Evolutionary conservation across 1,284 basidiomycete genomes (phyloP).

Genomic region (Marasmius fiardii): DNA sequence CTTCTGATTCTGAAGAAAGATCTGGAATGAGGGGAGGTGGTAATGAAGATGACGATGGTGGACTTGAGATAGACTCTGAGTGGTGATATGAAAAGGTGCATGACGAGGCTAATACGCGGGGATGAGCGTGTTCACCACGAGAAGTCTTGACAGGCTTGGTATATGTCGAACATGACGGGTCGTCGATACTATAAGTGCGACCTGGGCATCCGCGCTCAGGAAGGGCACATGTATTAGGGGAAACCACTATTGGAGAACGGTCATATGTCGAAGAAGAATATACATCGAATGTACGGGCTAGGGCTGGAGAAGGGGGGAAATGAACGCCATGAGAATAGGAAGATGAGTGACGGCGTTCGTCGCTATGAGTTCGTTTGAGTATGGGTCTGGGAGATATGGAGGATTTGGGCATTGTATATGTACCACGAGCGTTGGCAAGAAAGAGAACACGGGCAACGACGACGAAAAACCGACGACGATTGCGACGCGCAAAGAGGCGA

Average conservation of each 20-base stretch:
- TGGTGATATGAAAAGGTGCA: constrained; percentile 16
- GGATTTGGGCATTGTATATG: not conserved
- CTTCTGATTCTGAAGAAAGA: constrained; percentile 60
- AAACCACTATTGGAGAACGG: constrained; percentile 68
- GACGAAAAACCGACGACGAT: not conserved
- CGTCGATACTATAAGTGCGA: constrained; percentile 53
- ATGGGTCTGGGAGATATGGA: constrained; percentile 37
- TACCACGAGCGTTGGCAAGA: not conserved
- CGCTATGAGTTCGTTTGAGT: constrained; percentile 31
- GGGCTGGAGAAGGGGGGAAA: constrained; percentile 54
- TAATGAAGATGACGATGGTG: constrained; percentile 16
- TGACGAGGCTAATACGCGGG: constrained; percentile 32
- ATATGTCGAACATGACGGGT: constrained; percentile 18
- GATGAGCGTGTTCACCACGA: constrained; percentile 41
- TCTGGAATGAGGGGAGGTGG: constrained; percentile 55
- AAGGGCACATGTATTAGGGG: constrained; percentile 61
- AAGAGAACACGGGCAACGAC: constrained; percentile 5
- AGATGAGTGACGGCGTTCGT: constrained; percentile 12
- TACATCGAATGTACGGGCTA: constrained; percentile 53
- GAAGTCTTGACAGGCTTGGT: constrained; percentile 13
- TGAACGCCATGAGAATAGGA: constrained; percentile 36
- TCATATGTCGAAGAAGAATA: constrained; percentile 59
- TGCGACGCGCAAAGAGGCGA: not conserved
- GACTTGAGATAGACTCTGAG: constrained; percentile 17
- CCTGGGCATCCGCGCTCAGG: constrained; percentile 71